Conservation (phyloP, 129 eudicot species). For the Pseudognaphalium luteoalbum region DNA sequence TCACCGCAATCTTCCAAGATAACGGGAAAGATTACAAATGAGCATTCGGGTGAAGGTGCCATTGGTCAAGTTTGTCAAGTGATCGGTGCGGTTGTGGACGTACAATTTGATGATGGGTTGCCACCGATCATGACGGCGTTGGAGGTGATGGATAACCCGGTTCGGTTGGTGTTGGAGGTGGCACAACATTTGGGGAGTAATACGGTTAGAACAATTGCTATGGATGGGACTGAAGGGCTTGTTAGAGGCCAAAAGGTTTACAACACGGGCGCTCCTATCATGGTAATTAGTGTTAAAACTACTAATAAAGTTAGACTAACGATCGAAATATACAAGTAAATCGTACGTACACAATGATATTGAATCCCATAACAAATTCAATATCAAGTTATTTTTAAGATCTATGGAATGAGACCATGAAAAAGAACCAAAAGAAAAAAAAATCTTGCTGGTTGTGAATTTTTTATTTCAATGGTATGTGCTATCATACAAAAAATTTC, state of each 20-base stretch:
- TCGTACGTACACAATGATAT: background rate
- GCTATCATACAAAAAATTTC: background rate
- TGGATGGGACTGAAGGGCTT: conserved; percentile 98
- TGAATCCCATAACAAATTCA: background rate
- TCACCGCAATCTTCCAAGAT: conserved; percentile 29
- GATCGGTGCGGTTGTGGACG: conserved; percentile 97
- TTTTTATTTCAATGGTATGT: background rate
- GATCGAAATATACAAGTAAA: too few relatives aligned
- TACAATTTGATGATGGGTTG: conserved; percentile 71
- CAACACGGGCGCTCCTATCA: conserved; percentile 92
- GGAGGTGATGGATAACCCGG: conserved; percentile 78
- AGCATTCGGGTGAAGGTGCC: conserved; percentile 72
- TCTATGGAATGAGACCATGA: background rate
- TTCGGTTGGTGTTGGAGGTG: conserved; percentile 80
- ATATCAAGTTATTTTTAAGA: too few relatives aligned
- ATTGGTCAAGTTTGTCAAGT: conserved; percentile 90
- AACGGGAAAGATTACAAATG: conserved; percentile 65
- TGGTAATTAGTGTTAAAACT: conserved; percentile 35
- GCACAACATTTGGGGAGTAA: conserved; percentile 95
- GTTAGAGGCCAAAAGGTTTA: conserved; percentile 91
- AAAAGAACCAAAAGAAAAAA: background rate
- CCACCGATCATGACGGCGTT: conserved; percentile 91
- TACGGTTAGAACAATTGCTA: conserved; percentile 87
- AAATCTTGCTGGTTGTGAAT: background rate
- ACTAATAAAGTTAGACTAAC: too few relatives aligned